phyloP scores from a whole-genome alignment of 2,329 filamentous ascomycete genomes.

The Ophiocordyceps camponoti-saundersi region DNA sequence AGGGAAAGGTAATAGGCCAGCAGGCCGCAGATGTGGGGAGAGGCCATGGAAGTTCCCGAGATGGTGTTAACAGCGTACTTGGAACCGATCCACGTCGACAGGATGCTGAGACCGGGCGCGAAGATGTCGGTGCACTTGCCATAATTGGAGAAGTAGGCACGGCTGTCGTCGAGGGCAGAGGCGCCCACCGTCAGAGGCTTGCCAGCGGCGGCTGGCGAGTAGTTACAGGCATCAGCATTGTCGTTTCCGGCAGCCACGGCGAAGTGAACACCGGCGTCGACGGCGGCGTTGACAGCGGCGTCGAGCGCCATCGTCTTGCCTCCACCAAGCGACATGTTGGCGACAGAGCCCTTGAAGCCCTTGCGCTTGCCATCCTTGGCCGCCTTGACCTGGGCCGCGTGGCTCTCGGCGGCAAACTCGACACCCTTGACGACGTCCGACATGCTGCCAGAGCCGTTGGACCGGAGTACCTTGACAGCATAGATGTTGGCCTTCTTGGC shows the following conservation, averaged over 20 bases:
- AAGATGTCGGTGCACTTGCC: constrained; percentile 99
- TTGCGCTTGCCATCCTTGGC: constrained; percentile 82
- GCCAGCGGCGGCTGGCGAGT: constrained; percentile 84
- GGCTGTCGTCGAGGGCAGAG: constrained; percentile 81
- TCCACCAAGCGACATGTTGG: constrained; percentile 98
- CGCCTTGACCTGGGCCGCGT: constrained; percentile 55
- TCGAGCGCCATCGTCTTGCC: constrained; percentile 91
- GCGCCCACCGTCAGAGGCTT: constrained; percentile 94
- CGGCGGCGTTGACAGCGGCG: constrained; percentile 82
- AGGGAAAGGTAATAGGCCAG: constrained; percentile 96
- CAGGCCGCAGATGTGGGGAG: constrained; percentile 89
- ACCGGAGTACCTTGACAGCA: constrained; percentile 94
- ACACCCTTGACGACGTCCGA: constrained; percentile 97
- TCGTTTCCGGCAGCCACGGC: constrained; percentile 97
- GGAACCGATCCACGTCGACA: constrained; percentile 96
- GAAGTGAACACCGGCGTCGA: constrained; percentile 85
- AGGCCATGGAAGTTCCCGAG: constrained; percentile 98
- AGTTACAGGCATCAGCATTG: constrained; percentile 97
- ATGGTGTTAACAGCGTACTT: constrained; percentile 96
- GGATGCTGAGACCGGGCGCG: constrained; percentile 88
- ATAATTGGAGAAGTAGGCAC: constrained; percentile 99
- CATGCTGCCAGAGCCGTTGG: constrained; percentile 96
- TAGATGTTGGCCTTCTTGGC: constrained; percentile 97
- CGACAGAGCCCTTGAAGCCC: constrained; percentile 96
- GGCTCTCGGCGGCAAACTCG: constrained; percentile 75